phyloP scores from a whole-genome alignment of 2,329 filamentous ascomycete genomes.

The Paecilomyces niveus region DNA sequence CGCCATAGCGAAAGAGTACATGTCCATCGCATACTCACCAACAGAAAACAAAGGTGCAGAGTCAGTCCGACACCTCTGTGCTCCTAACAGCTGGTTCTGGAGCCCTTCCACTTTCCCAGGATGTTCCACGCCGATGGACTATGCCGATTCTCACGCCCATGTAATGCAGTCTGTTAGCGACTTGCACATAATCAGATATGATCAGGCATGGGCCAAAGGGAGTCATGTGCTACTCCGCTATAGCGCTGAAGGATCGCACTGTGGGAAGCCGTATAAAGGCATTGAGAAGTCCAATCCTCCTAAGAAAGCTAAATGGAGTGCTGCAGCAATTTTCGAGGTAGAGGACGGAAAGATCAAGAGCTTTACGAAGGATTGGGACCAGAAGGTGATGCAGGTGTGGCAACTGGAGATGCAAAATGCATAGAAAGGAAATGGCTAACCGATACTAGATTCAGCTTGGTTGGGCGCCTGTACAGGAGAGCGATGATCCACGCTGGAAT shows the following conservation, averaged over 20 bases:
- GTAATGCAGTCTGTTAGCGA: constrained; percentile 28
- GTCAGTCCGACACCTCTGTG: constrained; percentile 28
- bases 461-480: constrained; percentile 13
- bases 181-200: constrained; percentile 29
- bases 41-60: constrained; percentile 25
- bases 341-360: constrained; percentile 27
- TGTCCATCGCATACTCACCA: constrained; percentile 31
- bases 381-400: constrained; percentile 16
- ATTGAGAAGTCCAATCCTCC: constrained; percentile 21
- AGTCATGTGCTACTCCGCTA: constrained; percentile 29
- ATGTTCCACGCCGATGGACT: constrained; percentile 30
- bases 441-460: constrained; percentile 12
- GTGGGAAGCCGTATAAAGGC: constrained; percentile 27
- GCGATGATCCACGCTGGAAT: constrained; percentile 15
- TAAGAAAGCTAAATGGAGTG: constrained; percentile 28
- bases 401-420: not conserved
- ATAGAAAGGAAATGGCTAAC: not conserved
- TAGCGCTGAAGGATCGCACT: constrained; percentile 30
- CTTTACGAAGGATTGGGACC: constrained; percentile 34
- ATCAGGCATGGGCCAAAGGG: constrained; percentile 29
- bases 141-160: constrained; percentile 28
- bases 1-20: constrained; percentile 27
- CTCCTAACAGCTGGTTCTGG: constrained; percentile 24
- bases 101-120: constrained; percentile 32
- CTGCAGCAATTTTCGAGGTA: constrained; percentile 33